Evolutionary conservation across 108 stramenopile genomes (phyloP).

Genomic region (Fragilaria radians): DNA sequence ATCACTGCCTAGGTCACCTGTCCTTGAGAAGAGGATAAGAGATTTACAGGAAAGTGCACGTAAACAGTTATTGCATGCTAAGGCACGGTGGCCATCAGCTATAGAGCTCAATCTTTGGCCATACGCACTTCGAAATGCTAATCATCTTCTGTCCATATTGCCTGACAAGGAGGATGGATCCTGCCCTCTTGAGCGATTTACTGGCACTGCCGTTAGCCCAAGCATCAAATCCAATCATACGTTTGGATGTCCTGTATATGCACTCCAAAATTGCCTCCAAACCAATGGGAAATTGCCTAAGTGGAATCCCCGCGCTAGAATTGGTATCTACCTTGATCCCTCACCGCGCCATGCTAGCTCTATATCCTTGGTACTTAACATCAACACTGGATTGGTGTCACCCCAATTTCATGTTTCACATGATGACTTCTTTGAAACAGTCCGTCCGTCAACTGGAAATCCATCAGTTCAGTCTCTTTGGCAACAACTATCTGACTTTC

Average conservation of each 20-base stretch:
- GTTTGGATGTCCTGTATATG: conserved; percentile 10
- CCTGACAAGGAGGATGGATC: neutral
- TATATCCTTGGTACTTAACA: conserved; percentile 17
- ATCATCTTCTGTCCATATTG: neutral
- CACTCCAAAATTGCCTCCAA: neutral
- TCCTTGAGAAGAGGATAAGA: conserved; percentile 28
- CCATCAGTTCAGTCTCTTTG: neutral
- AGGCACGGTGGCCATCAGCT: conserved; percentile 14
- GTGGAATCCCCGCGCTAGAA: conserved; percentile 12
- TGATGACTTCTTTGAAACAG: conserved; percentile 17
- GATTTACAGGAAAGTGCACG: conserved; percentile 25
- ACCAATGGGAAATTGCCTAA: conserved; percentile 6
- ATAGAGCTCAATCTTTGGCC: conserved; percentile 32
- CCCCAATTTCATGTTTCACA: conserved; percentile 22
- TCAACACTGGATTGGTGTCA: conserved; percentile 22
- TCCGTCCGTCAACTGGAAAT: neutral
- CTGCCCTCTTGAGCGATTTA: neutral
- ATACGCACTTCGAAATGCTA: conserved; percentile 17
- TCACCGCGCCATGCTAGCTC: conserved; percentile 16
- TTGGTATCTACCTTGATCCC: conserved; percentile 23
- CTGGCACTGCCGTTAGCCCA: neutral
- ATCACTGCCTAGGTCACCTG: conserved; percentile 22
- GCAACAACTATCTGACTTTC: neutral
- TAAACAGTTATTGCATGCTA: conserved; percentile 24
- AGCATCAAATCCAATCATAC: neutral